These are phyloP conservation scores for Erysimum pusillum DNA, from an alignment of 441 rosid genomes.

Conservation along the genomic window DNA sequence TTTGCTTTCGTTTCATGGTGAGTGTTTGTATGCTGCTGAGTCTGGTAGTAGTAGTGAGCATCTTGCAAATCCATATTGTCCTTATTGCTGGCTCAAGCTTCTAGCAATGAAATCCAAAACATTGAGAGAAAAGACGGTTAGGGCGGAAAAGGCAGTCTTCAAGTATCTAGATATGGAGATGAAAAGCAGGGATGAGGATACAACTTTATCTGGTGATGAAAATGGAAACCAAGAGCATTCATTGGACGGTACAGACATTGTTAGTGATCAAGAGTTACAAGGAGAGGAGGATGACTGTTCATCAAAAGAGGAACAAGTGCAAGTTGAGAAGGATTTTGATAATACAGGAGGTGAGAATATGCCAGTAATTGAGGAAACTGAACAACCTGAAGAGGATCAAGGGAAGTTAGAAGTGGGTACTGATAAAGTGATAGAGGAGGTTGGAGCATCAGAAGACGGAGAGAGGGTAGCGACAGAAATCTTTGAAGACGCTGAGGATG, in stretches of 20 bases:
- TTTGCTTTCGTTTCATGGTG: slow-evolving; percentile 54
- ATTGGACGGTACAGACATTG: not conserved
- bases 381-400: slow-evolving; percentile 7
- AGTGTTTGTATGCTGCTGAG: slow-evolving; percentile 46
- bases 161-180: slow-evolving; percentile 43
- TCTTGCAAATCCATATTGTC: slow-evolving; percentile 55
- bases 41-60: slow-evolving; percentile 44
- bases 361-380: not conserved
- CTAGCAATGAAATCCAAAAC: slow-evolving; percentile 35
- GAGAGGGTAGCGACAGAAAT: slow-evolving; percentile 17
- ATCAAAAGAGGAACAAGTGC: slow-evolving; percentile 20
- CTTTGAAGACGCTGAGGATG: slow-evolving; percentile 32
- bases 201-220: slow-evolving; percentile 4
- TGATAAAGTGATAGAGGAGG: not conserved
- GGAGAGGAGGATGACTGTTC: slow-evolving; percentile 10
- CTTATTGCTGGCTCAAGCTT: slow-evolving; percentile 63
- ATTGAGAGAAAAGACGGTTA: slow-evolving; percentile 48
- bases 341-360: slow-evolving; percentile 8
- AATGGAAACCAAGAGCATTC: slow-evolving; percentile 25
- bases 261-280: slow-evolving; percentile 32
- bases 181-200: slow-evolving; percentile 5
- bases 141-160: slow-evolving; percentile 49
- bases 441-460: slow-evolving; percentile 27
- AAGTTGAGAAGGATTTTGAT: slow-evolving; percentile 16
- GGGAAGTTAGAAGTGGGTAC: slow-evolving; percentile 9